Percentiles rank a stretch among this genome's conserved stretches.
Conservation (phyloP, 2,329 filamentous ascomycete genomes). For the Exophiala sp. region DNA sequence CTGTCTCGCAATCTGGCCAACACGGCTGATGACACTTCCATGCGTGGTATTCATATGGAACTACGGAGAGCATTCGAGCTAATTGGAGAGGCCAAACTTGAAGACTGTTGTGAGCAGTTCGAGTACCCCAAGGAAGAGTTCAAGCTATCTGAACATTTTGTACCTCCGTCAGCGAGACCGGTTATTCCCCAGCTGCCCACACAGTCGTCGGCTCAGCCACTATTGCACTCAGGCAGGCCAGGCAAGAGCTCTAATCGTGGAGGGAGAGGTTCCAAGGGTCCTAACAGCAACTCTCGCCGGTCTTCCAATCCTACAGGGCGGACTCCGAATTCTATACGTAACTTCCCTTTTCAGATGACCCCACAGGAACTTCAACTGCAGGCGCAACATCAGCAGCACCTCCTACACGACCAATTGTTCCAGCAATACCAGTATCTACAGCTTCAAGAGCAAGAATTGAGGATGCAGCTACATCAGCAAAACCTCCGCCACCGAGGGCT, state of each 20-base stretch:
- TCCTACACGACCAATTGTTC: slow-evolving; percentile 48
- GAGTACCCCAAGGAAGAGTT: slow-evolving; percentile 68
- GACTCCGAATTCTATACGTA: slow-evolving; percentile 36
- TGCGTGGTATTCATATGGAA: slow-evolving; percentile 85
- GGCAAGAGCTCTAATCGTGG: slow-evolving; percentile 49
- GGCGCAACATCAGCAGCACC: slow-evolving; percentile 46
- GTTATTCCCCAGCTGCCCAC: slow-evolving; percentile 45
- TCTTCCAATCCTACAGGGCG: slow-evolving; percentile 55
- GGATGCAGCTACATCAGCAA: slow-evolving; percentile 46
- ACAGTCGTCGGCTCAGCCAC: slow-evolving; percentile 2
- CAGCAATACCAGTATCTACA: slow-evolving; percentile 50
- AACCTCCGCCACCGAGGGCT: slow-evolving; percentile 32
- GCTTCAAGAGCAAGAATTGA: slow-evolving; percentile 48
- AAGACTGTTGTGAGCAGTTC: slow-evolving; percentile 82
- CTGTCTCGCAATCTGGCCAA: slow-evolving; percentile 85
- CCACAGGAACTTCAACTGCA: slow-evolving; percentile 38
- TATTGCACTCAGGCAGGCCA: slow-evolving; percentile 40
- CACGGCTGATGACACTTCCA: slow-evolving; percentile 92
- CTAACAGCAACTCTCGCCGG: slow-evolving; percentile 46
- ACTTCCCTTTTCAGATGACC: slow-evolving; percentile 36
- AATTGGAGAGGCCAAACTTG: slow-evolving; percentile 72
- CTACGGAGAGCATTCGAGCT: slow-evolving; percentile 82
- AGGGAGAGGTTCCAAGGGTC: slow-evolving; percentile 47
- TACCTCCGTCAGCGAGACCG: slow-evolving; percentile 53
- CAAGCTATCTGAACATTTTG: slow-evolving; percentile 25